phyloP scores from a whole-genome alignment of 345 rosid genomes.

The Aquilaria yunnanensis region DNA sequence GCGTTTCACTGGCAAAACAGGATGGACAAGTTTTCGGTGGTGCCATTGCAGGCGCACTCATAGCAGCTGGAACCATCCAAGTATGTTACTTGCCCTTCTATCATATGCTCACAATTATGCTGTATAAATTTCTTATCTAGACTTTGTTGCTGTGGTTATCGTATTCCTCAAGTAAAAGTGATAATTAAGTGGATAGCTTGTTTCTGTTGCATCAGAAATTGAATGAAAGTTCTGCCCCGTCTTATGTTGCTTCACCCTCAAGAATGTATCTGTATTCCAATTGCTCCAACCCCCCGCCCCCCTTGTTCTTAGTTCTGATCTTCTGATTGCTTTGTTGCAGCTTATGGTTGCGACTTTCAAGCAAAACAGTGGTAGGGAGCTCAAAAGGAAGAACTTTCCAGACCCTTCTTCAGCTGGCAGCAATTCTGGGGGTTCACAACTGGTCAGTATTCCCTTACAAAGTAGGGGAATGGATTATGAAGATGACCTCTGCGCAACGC shows the following conservation, averaged over 20 bases:
- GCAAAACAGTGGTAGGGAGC: slow-evolving; percentile 15
- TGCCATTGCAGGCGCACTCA: slow-evolving; percentile 24
- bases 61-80: slow-evolving; percentile 25
- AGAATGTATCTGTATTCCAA: no score
- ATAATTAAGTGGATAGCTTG: no score
- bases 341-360: slow-evolving; percentile 31
- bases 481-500: slow-evolving; percentile 6
- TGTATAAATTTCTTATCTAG: no score
- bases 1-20: slow-evolving; percentile 23
- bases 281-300: no score
- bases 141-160: no score
- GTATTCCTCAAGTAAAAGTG: no score
- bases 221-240: no score
- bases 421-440: slow-evolving; percentile 4
- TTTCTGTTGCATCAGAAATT: no score
- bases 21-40: slow-evolving; percentile 41
- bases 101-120: neutral
- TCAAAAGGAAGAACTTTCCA: slow-evolving; percentile 12
- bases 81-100: slow-evolving; percentile 8
- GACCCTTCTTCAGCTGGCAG: slow-evolving; percentile 8
- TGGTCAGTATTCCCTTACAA: slow-evolving; percentile 6
- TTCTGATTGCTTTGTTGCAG: slow-evolving; percentile 10
- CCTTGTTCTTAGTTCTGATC: no score
- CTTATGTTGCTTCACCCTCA: no score
- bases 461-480: neutral